These are phyloP conservation scores for Apiospora rasikravindrae DNA, from an alignment of 2,329 filamentous ascomycete species.

Conservation along the genomic window DNA sequence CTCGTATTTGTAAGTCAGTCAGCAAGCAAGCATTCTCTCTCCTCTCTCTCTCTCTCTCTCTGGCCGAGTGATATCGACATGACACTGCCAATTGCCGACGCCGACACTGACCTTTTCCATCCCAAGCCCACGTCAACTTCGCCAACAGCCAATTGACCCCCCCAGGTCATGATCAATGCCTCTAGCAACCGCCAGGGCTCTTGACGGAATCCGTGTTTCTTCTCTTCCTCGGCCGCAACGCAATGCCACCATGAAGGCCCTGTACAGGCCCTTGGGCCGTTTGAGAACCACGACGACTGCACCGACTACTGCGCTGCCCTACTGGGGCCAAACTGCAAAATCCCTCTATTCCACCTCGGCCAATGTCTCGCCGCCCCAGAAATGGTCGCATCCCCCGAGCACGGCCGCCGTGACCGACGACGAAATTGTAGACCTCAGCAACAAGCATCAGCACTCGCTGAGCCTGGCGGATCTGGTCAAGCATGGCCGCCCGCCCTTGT, in stretches of 20 bases:
- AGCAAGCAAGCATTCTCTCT: neutral
- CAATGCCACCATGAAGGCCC: constrained; percentile 55
- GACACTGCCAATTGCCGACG: constrained; percentile 2
- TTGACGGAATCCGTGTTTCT: constrained; percentile 10
- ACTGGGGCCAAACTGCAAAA: constrained; percentile 26
- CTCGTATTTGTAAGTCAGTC: neutral
- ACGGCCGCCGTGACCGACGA: constrained; percentile 67
- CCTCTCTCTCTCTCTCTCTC: neutral
- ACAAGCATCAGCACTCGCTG: constrained; percentile 77
- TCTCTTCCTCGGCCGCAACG: constrained; percentile 4
- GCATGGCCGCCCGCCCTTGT: constrained; percentile 83
- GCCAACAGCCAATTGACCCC: neutral
- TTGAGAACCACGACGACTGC: constrained; percentile 28
- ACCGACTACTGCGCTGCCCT: constrained; percentile 1
- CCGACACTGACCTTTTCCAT: constrained; percentile 6
- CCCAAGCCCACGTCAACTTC: neutral
- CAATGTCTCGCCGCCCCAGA: constrained; percentile 31
- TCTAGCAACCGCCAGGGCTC: constrained; percentile 9
- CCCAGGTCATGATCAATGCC: constrained; percentile 12
- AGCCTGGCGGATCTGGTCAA: constrained; percentile 89
- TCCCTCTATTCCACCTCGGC: constrained; percentile 30
- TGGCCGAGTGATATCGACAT: neutral
- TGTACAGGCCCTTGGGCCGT: constrained; percentile 46
- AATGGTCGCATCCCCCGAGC: constrained; percentile 50
- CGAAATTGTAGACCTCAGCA: constrained; percentile 79